phyloP scores from a whole-genome alignment of 1,284 basidiomycete species.

The Cerrena zonata region DNA sequence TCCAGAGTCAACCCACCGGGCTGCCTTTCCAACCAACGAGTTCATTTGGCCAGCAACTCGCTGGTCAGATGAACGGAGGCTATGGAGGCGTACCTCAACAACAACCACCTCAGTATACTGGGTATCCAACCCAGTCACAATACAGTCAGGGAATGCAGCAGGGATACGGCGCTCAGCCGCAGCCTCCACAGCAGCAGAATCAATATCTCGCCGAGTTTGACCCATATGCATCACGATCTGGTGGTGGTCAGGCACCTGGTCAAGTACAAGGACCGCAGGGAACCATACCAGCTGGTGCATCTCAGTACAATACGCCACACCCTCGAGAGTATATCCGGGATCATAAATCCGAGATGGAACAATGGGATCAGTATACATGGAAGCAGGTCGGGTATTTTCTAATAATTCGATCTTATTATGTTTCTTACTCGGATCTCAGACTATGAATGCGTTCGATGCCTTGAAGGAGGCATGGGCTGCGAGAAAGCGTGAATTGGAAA shows the following conservation, averaged over 20 bases:
- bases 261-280: conserved; percentile 1
- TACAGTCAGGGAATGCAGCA: conserved; percentile 15
- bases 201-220: conserved; percentile 32
- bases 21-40: conserved; percentile 29
- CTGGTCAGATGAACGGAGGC: conserved; percentile 22
- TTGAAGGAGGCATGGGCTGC: conserved; percentile 31
- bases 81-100: conserved; percentile 16
- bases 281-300: no score
- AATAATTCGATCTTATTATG: neutral
- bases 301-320: conserved; percentile 22
- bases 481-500: conserved; percentile 29
- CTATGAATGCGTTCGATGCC: conserved; percentile 29
- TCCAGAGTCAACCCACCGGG: conserved; percentile 21
- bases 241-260: conserved; percentile 1
- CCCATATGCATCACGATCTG: conserved; percentile 15
- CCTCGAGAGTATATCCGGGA: conserved; percentile 32
- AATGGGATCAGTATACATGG: conserved; percentile 35
- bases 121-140: conserved; percentile 20
- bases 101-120: conserved; percentile 21
- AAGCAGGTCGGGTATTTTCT: conserved; percentile 24
- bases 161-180: conserved; percentile 22
- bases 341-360: conserved; percentile 34
- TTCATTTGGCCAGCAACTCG: conserved; percentile 31
- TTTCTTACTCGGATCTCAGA: conserved; percentile 13
- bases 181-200: conserved; percentile 23